Evolutionary conservation across 345 rosid species (phyloP).

Genomic region (Sisymbrium altissimum): DNA sequence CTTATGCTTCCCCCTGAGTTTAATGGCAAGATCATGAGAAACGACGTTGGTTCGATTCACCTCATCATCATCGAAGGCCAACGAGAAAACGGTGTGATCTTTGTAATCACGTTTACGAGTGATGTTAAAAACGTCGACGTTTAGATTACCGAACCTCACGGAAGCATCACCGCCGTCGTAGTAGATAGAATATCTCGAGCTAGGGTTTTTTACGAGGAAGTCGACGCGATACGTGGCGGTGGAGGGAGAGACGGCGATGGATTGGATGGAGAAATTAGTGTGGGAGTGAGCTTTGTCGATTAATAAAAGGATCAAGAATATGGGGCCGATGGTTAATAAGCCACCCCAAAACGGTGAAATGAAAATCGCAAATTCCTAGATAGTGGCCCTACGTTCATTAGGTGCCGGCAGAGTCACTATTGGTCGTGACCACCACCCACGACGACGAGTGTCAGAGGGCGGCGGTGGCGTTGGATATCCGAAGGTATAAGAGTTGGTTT

Average conservation of each 20-base stretch:
- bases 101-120: not conserved
- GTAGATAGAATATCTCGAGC: not conserved
- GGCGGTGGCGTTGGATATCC: not conserved
- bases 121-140: not conserved
- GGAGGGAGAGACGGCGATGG: not conserved
- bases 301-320: not conserved
- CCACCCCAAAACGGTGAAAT: not conserved
- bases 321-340: not conserved
- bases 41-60: not conserved
- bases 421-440: slow-evolving; percentile 25
- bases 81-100: slow-evolving; percentile 11
- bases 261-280: slow-evolving; percentile 15
- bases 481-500: not conserved
- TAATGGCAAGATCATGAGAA: not conserved
- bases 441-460: not conserved
- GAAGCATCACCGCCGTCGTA: not conserved
- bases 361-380: not conserved
- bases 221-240: not conserved
- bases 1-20: not conserved
- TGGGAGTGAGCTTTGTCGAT: not conserved
- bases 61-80: not conserved
- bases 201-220: slow-evolving; percentile 13
- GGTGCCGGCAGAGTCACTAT: not conserved
- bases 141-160: slow-evolving; percentile 3
- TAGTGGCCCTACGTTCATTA: not conserved